phyloP scores from a whole-genome alignment of 75 land plant genomes.

The Gnetum montanum region DNA sequence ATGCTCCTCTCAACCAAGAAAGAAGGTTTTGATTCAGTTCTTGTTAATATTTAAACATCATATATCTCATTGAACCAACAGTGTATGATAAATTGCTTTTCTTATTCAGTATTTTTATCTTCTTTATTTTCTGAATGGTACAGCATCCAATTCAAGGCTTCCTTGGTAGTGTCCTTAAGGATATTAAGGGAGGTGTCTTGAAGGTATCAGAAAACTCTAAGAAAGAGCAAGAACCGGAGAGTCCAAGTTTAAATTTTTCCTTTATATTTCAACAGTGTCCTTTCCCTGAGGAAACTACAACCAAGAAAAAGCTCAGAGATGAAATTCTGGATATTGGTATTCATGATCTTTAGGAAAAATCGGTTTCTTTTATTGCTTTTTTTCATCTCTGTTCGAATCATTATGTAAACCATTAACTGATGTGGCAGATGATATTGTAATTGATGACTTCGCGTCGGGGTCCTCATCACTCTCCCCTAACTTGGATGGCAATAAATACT shows the following conservation, averaged over 20 bases:
- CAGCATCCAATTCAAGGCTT: constrained; percentile 43
- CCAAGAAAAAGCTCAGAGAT: background rate
- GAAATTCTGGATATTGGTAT: constrained; percentile 29
- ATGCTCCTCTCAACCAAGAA: constrained; percentile 23
- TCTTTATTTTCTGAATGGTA: constrained; percentile 10
- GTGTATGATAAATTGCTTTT: too few relatives aligned
- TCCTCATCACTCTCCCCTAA: constrained; percentile 12
- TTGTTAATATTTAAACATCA: background rate
- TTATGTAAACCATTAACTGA: too few relatives aligned
- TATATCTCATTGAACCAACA: too few relatives aligned
- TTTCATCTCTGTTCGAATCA: constrained; percentile 10
- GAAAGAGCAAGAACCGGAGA: constrained; percentile 10
- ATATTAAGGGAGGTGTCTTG: constrained; percentile 45
- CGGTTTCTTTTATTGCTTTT: background rate
- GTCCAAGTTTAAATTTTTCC: constrained; percentile 31
- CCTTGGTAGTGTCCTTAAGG: constrained; percentile 52
- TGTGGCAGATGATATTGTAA: constrained; percentile 68
- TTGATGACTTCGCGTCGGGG: constrained; percentile 32
- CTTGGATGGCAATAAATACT: background rate
- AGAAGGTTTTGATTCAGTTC: constrained; percentile 36
- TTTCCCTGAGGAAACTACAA: constrained; percentile 20
- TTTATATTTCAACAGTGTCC: constrained; percentile 29
- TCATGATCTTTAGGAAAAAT: constrained; percentile 8
- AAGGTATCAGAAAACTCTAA: constrained; percentile 3
- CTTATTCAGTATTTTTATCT: too few relatives aligned